Evolutionary conservation across 1,139 yeast species (phyloP).

Genomic region (Scheffersomyces segobiensis): DNA sequence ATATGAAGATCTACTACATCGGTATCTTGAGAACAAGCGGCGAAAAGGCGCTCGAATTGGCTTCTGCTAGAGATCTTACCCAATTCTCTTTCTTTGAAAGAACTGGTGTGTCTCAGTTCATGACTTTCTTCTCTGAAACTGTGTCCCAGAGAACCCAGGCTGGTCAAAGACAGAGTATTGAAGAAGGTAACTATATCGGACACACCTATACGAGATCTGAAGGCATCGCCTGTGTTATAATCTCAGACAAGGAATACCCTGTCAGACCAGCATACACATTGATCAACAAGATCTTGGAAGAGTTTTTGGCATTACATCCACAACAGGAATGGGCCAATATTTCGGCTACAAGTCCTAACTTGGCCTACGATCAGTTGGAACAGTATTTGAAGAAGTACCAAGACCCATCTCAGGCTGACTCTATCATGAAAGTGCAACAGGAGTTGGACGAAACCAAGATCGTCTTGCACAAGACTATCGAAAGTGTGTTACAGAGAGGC

Average conservation of each 20-base stretch:
- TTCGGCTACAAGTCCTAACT: slow-evolving; percentile 46
- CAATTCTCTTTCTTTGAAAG: slow-evolving; percentile 89
- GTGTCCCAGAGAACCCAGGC: slow-evolving; percentile 84
- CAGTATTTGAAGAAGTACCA: slow-evolving; percentile 81
- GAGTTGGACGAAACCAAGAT: slow-evolving; percentile 97
- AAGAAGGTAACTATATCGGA: slow-evolving; percentile 88
- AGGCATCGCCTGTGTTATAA: slow-evolving; percentile 90
- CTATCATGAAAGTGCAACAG: slow-evolving; percentile 95
- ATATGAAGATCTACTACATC: slow-evolving; percentile 87
- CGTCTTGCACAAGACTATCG: slow-evolving; percentile 93
- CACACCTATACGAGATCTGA: slow-evolving; percentile 90
- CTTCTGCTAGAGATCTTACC: slow-evolving; percentile 78
- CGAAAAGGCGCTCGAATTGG: slow-evolving; percentile 70
- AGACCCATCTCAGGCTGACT: slow-evolving; percentile 96
- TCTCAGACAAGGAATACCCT: slow-evolving; percentile 94
- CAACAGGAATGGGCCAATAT: slow-evolving; percentile 64
- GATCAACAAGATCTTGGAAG: slow-evolving; percentile 87
- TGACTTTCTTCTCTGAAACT: slow-evolving; percentile 92
- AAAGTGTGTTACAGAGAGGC: slow-evolving; percentile 91
- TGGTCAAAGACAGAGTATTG: slow-evolving; percentile 93
- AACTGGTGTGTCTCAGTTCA: slow-evolving; percentile 76
- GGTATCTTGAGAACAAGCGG: slow-evolving; percentile 74
- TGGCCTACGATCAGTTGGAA: slow-evolving; percentile 64
- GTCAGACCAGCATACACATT: slow-evolving; percentile 96
- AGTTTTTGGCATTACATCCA: slow-evolving; percentile 83